Percentiles rank a stretch among this genome's conserved stretches.
Conservation (phyloP, 1,284 basidiomycete species). For the Ustilago curta region DNA sequence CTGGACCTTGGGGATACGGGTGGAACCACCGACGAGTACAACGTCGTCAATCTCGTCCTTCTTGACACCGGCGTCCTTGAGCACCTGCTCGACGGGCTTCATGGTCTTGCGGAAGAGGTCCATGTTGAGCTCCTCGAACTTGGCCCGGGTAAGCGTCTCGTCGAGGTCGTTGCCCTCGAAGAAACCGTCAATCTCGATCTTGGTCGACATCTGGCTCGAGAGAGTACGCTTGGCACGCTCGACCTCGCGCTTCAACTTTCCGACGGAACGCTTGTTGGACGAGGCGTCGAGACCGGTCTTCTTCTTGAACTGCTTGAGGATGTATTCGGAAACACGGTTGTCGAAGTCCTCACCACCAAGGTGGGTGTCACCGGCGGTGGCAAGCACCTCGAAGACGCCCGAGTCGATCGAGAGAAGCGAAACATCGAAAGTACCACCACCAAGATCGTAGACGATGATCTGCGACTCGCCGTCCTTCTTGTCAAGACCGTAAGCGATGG, state of each 20-base stretch:
- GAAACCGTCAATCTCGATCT: conserved; percentile 84
- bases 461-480: conserved; percentile 91
- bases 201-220: conserved; percentile 79
- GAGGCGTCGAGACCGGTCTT: conserved; percentile 76
- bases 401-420: conserved; percentile 95
- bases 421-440: conserved; percentile 98
- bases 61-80: conserved; percentile 97
- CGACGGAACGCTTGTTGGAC: conserved; percentile 87
- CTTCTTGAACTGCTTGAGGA: conserved; percentile 70
- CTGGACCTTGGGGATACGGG: conserved; percentile 97
- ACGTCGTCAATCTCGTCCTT: conserved; percentile 97
- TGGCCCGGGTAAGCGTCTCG: conserved; percentile 90
- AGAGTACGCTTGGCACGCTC: conserved; percentile 99
- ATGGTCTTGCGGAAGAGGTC: conserved; percentile 99
- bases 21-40: conserved; percentile 96
- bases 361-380: conserved; percentile 98
- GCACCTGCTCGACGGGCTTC: conserved; percentile 98
- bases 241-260: conserved; percentile 97
- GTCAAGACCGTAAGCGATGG: conserved; percentile 97
- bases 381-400: conserved; percentile 96
- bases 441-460: conserved; percentile 98
- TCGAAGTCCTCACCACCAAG: conserved; percentile 99
- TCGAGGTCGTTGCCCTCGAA: conserved; percentile 96
- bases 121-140: conserved; percentile 98
- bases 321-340: conserved; percentile 75